Base-by-base conservation (phyloP, 1,139 yeast species). In the Scheffersomyces cryptocercus region DNA sequence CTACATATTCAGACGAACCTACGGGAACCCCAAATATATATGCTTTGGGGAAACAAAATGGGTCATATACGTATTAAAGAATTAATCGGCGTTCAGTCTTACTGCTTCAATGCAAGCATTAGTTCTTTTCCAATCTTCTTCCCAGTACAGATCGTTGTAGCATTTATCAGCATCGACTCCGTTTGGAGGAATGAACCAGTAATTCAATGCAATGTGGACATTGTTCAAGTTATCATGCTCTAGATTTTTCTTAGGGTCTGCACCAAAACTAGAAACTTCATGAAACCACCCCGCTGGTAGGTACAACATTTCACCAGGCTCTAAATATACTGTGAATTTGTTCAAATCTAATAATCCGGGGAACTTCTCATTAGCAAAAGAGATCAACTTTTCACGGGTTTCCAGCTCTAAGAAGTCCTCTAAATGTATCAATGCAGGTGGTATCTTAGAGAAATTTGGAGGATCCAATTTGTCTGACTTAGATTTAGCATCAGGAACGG, bases 251-350 rank as follows among this genome's bases (percentile, higher is more conserved):
- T 5, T 47, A 12, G 46, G 38, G 5, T 40, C 53, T 4, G 44
- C 54, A 0, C 85, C 83, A 58, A 70, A 82, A n/a, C 88, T 82
- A 26, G 86, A 77, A 1, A 85, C 93, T 59, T 85, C 93, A 58
- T 85, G 93, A 56, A 85, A 85, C 91, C 91, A 85, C 1, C 91
- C 89, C 1, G 87, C 77, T 0, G 93, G 93, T 20, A 85, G 60
- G 53, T 79, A 85, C 29, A 85, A 61, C 84, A 83, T 79, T 38
- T 84, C 82, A 0, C 89, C 89, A 0, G 84, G 81, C 13, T 72
- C 59, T 28, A 85, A 53, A 63, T 77, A 69, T 3, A 81, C 81
- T 9, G 70, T 65, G 34, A 70, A 54, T 44, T 73, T 66, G 24
- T 68, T 65, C 2, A 80, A 65, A 1, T 64, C 49, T 36, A 71